Conservation (phyloP, 2,329 filamentous ascomycete species). For the Ophiocordyceps robertsii region DNA sequence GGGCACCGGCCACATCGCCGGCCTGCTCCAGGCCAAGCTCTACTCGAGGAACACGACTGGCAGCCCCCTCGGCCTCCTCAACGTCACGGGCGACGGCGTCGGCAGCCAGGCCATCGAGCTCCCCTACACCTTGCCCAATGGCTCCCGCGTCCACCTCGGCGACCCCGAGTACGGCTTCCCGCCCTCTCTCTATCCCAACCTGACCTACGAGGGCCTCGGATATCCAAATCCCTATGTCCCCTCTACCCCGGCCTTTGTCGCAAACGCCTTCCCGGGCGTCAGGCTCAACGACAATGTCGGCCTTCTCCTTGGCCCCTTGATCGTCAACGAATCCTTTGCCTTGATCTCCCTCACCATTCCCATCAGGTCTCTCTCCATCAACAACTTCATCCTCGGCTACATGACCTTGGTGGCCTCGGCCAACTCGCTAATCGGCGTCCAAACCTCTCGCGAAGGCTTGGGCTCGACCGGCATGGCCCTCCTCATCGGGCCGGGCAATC, state of each 20-base stretch:
- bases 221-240: slow-evolving; percentile 25
- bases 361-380: slow-evolving; percentile 47
- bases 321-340: slow-evolving; percentile 59
- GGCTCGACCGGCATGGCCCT: slow-evolving; percentile 57
- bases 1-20: slow-evolving; percentile 39
- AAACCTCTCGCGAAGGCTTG: slow-evolving; percentile 54
- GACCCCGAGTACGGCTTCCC: slow-evolving; percentile 56
- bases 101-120: slow-evolving; percentile 33
- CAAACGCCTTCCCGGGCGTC: slow-evolving; percentile 35
- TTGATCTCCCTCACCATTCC: slow-evolving; percentile 72
- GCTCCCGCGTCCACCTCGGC: slow-evolving; percentile 45
- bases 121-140: slow-evolving; percentile 46
- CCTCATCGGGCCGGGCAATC: slow-evolving; percentile 52
- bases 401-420: slow-evolving; percentile 69
- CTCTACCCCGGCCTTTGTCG: slow-evolving; percentile 27
- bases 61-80: slow-evolving; percentile 41
- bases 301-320: slow-evolving; percentile 64
- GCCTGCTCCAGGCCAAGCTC: slow-evolving; percentile 58
- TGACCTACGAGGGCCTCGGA: slow-evolving; percentile 46
- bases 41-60: slow-evolving; percentile 57
- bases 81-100: slow-evolving; percentile 40
- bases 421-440: slow-evolving; percentile 45
- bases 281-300: slow-evolving; percentile 37
- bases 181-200: slow-evolving; percentile 60
- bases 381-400: slow-evolving; percentile 60